Evolutionary conservation across 2,329 filamentous ascomycete genomes (phyloP).

Genomic region (Apiospora saccharicola): DNA sequence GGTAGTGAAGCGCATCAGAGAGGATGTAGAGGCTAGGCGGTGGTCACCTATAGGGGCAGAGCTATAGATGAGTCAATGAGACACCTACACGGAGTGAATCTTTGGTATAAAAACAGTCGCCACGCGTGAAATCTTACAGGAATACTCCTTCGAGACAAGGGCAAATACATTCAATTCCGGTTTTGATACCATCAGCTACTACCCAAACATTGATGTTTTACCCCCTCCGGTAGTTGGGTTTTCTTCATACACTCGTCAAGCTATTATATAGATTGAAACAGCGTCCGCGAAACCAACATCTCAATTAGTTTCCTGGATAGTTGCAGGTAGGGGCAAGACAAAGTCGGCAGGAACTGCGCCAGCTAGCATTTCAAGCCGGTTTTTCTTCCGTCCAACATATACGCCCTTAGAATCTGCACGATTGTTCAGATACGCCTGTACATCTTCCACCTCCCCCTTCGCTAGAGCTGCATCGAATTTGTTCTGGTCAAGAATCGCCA

Average conservation of each 20-base stretch:
- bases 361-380: slow-evolving; percentile 32
- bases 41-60: slow-evolving; percentile 39
- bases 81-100: neutral
- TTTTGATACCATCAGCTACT: neutral
- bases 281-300: neutral
- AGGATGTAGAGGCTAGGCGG: slow-evolving; percentile 29
- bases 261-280: neutral
- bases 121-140: neutral
- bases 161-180: neutral
- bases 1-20: slow-evolving; percentile 28
- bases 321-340: slow-evolving; percentile 27
- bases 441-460: slow-evolving; percentile 51
- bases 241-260: neutral
- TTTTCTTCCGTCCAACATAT: slow-evolving; percentile 44
- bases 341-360: slow-evolving; percentile 32
- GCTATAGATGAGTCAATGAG: neutral
- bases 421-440: slow-evolving; percentile 60
- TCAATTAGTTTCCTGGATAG: slow-evolving; percentile 22
- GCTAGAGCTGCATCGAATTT: slow-evolving; percentile 48
- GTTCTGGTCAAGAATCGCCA: slow-evolving; percentile 55
- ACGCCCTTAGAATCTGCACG: slow-evolving; percentile 55
- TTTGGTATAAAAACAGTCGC: neutral
- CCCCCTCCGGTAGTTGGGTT: neutral
- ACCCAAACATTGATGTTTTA: neutral
- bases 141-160: neutral